Conservation (phyloP, 1,139 yeast species). For the Yamadazyma trypodendri region DNA sequence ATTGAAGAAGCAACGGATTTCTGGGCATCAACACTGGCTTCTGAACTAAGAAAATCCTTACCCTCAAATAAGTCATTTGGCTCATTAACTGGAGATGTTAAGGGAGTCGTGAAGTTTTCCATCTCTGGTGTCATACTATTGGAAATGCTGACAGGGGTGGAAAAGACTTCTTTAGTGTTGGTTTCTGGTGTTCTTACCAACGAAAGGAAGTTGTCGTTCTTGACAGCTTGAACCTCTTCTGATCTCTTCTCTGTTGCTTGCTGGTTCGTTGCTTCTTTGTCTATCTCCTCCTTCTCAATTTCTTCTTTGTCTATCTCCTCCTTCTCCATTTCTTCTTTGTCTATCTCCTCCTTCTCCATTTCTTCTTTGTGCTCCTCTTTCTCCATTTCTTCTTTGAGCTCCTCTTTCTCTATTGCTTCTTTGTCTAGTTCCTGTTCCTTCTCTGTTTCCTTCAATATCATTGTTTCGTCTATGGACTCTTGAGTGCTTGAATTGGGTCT, state of each 20-base stretch:
- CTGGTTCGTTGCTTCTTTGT: no score
- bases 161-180: constrained; percentile 6
- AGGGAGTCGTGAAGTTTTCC: constrained; percentile 8
- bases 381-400: no score
- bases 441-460: constrained; percentile 8
- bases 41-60: not conserved
- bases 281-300: no score
- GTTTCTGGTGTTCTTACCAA: constrained; percentile 9
- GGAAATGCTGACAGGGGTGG: constrained; percentile 7
- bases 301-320: no score
- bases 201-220: not conserved
- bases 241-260: no score
- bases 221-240: no score
- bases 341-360: no score
- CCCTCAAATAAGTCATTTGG: constrained; percentile 1
- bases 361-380: no score
- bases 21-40: not conserved
- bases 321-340: no score
- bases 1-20: constrained; percentile 8
- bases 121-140: constrained; percentile 5
- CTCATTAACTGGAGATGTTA: constrained; percentile 7
- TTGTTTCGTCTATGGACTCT: constrained; percentile 9
- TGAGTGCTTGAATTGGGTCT: constrained; percentile 11
- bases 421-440: constrained; percentile 4
- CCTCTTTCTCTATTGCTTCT: no score